A percentile compares a stretch with the other conserved stretches of the same genome.
These are phyloP conservation scores for Ophioceras dolichostomum DNA, from an alignment of 2,329 filamentous ascomycete genomes.

Conservation along the genomic window DNA sequence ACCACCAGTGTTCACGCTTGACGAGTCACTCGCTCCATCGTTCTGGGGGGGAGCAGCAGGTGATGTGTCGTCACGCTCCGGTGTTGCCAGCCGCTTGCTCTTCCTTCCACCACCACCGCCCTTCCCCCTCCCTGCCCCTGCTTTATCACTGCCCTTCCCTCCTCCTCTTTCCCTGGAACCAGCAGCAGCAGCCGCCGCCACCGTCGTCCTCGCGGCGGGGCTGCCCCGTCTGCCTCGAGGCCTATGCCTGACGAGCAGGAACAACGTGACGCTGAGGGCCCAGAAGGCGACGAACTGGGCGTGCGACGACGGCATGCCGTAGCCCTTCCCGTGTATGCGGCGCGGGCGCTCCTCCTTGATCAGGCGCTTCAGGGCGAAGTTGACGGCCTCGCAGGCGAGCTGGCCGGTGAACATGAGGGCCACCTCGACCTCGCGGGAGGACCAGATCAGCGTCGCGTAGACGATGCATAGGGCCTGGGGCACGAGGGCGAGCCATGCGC, in stretches of 20 bases:
- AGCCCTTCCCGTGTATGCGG: slow-evolving; percentile 76
- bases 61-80: neutral
- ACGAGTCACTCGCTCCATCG: too few species aligned
- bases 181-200: neutral
- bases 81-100: slow-evolving; percentile 1
- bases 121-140: neutral
- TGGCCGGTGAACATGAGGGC: slow-evolving; percentile 85
- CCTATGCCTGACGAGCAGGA: slow-evolving; percentile 69
- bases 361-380: slow-evolving; percentile 77
- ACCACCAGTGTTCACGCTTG: neutral
- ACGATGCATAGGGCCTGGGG: slow-evolving; percentile 84
- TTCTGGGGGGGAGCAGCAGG: too few species aligned
- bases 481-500: slow-evolving; percentile 86
- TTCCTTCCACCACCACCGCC: neutral
- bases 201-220: neutral
- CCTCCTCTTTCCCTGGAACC: neutral
- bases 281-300: slow-evolving; percentile 93
- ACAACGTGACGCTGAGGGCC: slow-evolving; percentile 70
- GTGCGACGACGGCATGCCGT: slow-evolving; percentile 93
- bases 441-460: slow-evolving; percentile 84
- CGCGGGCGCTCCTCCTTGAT: slow-evolving; percentile 86
- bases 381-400: slow-evolving; percentile 80
- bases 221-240: slow-evolving; percentile 33
- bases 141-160: slow-evolving; percentile 4
- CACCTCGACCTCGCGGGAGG: slow-evolving; percentile 82